Evolutionary conservation across 208 protist genomes (phyloP), one percentile per base, ranked within the genome.

Genomic region (Acanthamoeba castellanii): DNA sequence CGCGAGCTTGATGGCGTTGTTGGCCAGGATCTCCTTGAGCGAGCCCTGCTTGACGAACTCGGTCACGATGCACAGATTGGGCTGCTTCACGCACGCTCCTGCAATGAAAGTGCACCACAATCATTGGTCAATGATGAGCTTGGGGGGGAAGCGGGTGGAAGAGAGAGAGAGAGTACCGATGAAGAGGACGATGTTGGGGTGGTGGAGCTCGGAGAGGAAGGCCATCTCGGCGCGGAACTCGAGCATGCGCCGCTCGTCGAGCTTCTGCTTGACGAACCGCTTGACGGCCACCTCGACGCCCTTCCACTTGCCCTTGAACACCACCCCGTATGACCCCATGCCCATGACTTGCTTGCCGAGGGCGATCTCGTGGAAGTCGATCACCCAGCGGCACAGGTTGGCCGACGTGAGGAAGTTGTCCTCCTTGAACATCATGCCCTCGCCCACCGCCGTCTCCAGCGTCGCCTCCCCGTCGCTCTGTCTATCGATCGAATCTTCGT

Each of bases 1-100:
- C 81, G 95, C 74, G 93, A 95, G 90, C 93, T 82, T 52, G 76
- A 81, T 9, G 5, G 55, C 50, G 47, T 3, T 47, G 61, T 76
- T 27, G 50, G 20, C 3, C 5, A 61, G n/a, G n/a, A 95, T 91
- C 4, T 59, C 42, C 42, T 57, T 74, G 20, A 74, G 32, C 3
- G 6, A 30, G 1, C 76, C 76, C 2, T 85, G 1, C 45, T 85
- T 85, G 16, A 85, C 45, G 76, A 37, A 85, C 45, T 85, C 76
- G 25, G 76, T 85, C n/a, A 85, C 76, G 1, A 85, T 85, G 25
- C 76, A 85, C 14, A 85, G 45, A 50, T 85, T 45, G 11, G 76
- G 76, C 30, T 7, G 8, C 76, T 55, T 85, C 45, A 85, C 76
- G 30, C 76, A 85, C 22, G 76, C 76, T 11, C 76, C 76, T 85